Conservation (phyloP, 202 grass and related monocot genomes). For the Schoenoplectus tabernaemontani region DNA sequence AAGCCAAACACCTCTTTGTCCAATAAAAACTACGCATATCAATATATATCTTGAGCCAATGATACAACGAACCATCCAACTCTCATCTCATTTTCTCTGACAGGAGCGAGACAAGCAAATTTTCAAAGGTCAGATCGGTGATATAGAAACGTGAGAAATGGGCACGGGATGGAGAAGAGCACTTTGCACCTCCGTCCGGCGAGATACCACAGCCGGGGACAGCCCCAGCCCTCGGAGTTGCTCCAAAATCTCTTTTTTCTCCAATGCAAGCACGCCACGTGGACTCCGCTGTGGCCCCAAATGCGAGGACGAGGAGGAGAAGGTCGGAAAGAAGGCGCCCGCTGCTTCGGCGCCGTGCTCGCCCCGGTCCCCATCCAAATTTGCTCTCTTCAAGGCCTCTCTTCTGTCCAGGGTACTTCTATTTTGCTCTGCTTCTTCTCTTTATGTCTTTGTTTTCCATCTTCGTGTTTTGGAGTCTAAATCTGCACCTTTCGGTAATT, state of each 20-base stretch:
- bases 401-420: constrained; percentile 46
- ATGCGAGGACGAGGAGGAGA: constrained; percentile 10
- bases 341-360: constrained; percentile 58
- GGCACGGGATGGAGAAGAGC: constrained; percentile 89
- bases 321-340: constrained; percentile 20
- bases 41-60: neutral
- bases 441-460: neutral
- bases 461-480: neutral
- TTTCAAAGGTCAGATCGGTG: neutral
- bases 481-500: neutral
- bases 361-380: constrained; percentile 83
- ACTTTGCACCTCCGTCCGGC: constrained; percentile 71
- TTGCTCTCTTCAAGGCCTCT: constrained; percentile 65
- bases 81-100: neutral
- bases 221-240: constrained; percentile 32
- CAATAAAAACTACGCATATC: neutral
- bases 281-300: constrained; percentile 57
- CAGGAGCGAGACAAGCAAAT: neutral
- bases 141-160: constrained; percentile 22
- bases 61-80: neutral
- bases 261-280: constrained; percentile 22
- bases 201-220: constrained; percentile 26
- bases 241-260: constrained; percentile 69
- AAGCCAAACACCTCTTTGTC: neutral
- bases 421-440: neutral